Percentiles rank a stretch among this genome's conserved stretches.
Conservation (phyloP, 148 eudicot genomes). For the Drosera capensis region DNA sequence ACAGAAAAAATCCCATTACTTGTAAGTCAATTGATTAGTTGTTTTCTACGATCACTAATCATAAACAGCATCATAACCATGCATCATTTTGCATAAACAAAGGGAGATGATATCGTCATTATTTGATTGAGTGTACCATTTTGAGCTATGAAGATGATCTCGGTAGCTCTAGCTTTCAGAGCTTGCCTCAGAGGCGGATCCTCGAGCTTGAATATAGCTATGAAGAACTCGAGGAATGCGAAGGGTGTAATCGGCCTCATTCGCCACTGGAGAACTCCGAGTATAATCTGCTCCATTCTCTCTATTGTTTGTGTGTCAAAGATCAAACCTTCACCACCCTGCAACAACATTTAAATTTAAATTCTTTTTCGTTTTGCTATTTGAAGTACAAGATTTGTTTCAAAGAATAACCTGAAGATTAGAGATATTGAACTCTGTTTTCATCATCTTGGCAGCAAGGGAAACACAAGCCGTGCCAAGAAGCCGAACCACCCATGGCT, state of each 20-base stretch:
- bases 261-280: conserved; percentile 43
- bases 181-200: conserved; percentile 15
- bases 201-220: conserved; percentile 21
- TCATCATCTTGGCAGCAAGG: conserved; percentile 37
- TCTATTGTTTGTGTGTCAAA: conserved; percentile 21
- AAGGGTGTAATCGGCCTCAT: conserved; percentile 50
- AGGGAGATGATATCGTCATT: no score
- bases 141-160: conserved; percentile 41
- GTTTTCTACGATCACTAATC: no score
- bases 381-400: no score
- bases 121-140: no score
- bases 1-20: not conserved
- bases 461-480: conserved; percentile 29
- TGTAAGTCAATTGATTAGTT: no score
- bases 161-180: conserved; percentile 28
- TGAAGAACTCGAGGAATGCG: conserved; percentile 30
- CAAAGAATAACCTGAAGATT: conserved; percentile 23
- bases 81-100: no score
- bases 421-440: conserved; percentile 15
- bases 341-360: no score
- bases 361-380: no score
- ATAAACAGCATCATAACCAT: no score
- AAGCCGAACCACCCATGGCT: conserved; percentile 25
- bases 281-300: conserved; percentile 41
- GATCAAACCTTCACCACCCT: conserved; percentile 21